Evolutionary conservation across 306 rosid genomes (phyloP).

Genomic region (Pterocarpus macrocarpus): DNA sequence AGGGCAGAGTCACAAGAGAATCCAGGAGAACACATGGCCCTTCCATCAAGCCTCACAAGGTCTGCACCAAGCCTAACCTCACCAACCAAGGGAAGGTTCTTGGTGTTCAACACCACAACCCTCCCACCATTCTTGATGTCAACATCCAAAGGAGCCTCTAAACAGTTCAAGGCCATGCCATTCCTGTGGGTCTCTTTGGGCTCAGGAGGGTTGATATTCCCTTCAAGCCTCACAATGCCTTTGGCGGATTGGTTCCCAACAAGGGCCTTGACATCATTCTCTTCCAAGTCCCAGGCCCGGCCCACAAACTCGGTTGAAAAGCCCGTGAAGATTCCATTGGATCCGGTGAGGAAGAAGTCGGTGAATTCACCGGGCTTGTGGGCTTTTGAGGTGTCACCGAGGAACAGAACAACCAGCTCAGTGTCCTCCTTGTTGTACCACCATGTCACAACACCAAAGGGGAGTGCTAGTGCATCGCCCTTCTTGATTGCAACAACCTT

Average conservation of each 20-base stretch:
- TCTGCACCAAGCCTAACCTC: slow-evolving; percentile 85
- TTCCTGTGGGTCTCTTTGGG: slow-evolving; percentile 63
- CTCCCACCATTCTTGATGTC: slow-evolving; percentile 80
- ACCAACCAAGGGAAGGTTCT: slow-evolving; percentile 86
- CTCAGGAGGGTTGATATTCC: slow-evolving; percentile 56
- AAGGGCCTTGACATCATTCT: slow-evolving; percentile 59
- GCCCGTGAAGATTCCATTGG: slow-evolving; percentile 80
- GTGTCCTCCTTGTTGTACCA: slow-evolving; percentile 80
- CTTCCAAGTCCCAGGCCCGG: slow-evolving; percentile 83
- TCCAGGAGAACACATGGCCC: slow-evolving; percentile 87
- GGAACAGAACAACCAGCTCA: slow-evolving; percentile 74
- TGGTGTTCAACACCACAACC: slow-evolving; percentile 81
- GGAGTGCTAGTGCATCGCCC: slow-evolving; percentile 89
- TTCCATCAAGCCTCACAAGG: slow-evolving; percentile 78
- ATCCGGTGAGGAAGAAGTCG: slow-evolving; percentile 66
- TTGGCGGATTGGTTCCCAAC: slow-evolving; percentile 63
- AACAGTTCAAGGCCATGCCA: slow-evolving; percentile 78
- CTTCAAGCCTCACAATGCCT: slow-evolving; percentile 67
- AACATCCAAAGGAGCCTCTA: slow-evolving; percentile 82
- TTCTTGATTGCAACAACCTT: slow-evolving; percentile 77
- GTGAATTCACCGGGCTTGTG: slow-evolving; percentile 88
- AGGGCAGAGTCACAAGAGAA: slow-evolving; percentile 84
- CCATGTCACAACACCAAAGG: slow-evolving; percentile 91
- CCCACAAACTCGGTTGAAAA: slow-evolving; percentile 77
- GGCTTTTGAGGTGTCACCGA: slow-evolving; percentile 80